Percentiles rank a stretch among this genome's conserved stretches.
Evolutionary conservation across 768 basidiomycete genomes (phyloP).

Genomic region (Leccinum pellstonianum): DNA sequence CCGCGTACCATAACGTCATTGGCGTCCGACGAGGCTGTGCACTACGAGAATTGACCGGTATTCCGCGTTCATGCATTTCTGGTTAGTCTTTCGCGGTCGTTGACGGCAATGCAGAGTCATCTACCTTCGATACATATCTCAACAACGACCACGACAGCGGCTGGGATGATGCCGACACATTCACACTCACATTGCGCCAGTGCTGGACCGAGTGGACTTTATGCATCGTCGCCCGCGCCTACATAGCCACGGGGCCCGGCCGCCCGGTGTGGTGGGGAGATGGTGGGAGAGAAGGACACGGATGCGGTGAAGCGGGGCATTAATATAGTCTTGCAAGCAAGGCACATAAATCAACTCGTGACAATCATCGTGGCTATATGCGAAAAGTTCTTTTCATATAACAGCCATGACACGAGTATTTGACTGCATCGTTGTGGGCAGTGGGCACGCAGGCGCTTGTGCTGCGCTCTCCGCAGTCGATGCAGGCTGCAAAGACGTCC

Average conservation of each 20-base stretch:
- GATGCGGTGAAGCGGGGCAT: too few species aligned
- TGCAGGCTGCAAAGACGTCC: constrained; percentile 56
- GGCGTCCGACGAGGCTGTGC: constrained; percentile 29
- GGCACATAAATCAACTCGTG: too few species aligned
- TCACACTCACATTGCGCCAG: not conserved
- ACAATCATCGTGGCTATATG: not conserved
- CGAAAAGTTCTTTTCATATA: not conserved
- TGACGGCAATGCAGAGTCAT: constrained; percentile 15
- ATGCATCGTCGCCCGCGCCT: constrained; percentile 17
- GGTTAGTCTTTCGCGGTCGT: constrained; percentile 10
- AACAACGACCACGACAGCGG: constrained; percentile 5
- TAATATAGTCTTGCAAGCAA: too few species aligned
- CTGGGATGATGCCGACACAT: not conserved
- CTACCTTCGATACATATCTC: constrained; percentile 27
- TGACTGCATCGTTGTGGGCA: constrained; percentile 64
- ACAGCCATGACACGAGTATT: constrained; percentile 24
- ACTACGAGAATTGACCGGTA: constrained; percentile 20
- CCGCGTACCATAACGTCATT: too few species aligned
- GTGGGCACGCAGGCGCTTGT: constrained; percentile 66
- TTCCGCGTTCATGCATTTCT: constrained; percentile 13
- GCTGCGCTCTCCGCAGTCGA: constrained; percentile 62
- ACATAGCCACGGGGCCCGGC: too few species aligned
- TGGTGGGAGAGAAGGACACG: too few species aligned
- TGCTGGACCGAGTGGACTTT: not conserved
- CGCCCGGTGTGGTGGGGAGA: too few species aligned